These are phyloP conservation scores for Parietichytrium sp. DNA, from an alignment of 108 stramenopile species.

Conservation along the genomic window DNA sequence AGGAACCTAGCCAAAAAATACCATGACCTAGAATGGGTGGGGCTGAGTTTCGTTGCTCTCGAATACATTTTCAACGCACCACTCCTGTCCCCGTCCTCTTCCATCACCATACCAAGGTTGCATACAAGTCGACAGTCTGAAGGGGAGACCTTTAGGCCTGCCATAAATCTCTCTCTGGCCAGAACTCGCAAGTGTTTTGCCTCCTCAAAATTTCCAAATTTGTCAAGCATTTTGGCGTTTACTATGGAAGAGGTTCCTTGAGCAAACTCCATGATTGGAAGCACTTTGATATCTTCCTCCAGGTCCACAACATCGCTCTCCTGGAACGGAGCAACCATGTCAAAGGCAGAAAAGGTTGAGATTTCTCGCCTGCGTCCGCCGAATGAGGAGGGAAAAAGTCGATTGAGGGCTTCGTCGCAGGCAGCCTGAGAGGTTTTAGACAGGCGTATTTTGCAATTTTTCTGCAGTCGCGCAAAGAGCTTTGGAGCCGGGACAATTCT, in stretches of 20 bases:
- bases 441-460: constrained; percentile 1
- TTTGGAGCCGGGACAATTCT: neutral
- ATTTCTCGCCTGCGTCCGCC: neutral
- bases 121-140: neutral
- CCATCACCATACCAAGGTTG: constrained; percentile 12
- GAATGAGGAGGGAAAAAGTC: neutral
- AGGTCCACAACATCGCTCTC: constrained; percentile 12
- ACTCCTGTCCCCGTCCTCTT: neutral
- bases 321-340: neutral
- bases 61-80: constrained; percentile 23
- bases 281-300: neutral
- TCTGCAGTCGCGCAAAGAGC: constrained; percentile 16
- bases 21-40: neutral
- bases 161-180: neutral
- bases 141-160: neutral
- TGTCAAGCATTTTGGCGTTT: neutral
- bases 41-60: no score
- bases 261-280: constrained; percentile 30
- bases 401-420: neutral
- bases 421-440: neutral
- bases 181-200: neutral
- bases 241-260: constrained; percentile 12
- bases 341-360: neutral
- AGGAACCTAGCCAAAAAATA: neutral
- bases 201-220: neutral